Base-by-base conservation (phyloP, 768 basidiomycete species). In the Calocera viscosa region DNA sequence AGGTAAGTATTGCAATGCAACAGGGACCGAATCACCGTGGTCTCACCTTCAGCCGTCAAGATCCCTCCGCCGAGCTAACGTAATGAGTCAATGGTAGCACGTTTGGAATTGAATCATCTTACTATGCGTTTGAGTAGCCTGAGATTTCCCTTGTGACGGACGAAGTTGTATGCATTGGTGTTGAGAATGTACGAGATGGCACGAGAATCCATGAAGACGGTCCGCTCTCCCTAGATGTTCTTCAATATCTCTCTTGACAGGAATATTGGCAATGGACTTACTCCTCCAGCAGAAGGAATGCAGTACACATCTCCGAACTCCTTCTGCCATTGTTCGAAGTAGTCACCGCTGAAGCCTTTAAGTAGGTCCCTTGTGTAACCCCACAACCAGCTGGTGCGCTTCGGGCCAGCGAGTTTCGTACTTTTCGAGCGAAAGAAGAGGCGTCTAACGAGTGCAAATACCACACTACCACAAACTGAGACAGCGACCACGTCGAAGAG, bases 271-370 rank as follows among this genome's bases (percentile, higher is more conserved):
- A 22, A 28, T 26, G 11, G 14, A 60, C 53, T 26, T 60, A 60
- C 53, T 32, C 53, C 53, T 2, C 26, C 11, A 32, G 53, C 14
- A 5, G 11, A 16, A 26, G 53, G 53, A 22, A 60, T 60, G 16
- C 53, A 26, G 30, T 60, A 60, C 8, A 60, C 26, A 30, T 60
- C 53, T 11, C 53, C 53, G 22, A 16, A 60, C 30, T 60, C 5
- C 53, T 60, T 60, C 53, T 60, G 53, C 53, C 53, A 60, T 2
- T 14, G 14, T 32, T 60, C 53, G 53, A 60, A 60, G 22, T 60
- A 60, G 19, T 60, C 53, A 30, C 53, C 53, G 22, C 53, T 60
- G 53, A 22, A 5, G 11, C 53, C 53, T 28, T 2, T 2, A 22
- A 60, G 11, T 11, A 60, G 53, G 26, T 11, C 30, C 26, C 53